phyloP scores from a whole-genome alignment of 2,329 filamentous ascomycete species.

The Penicillium italicum region DNA sequence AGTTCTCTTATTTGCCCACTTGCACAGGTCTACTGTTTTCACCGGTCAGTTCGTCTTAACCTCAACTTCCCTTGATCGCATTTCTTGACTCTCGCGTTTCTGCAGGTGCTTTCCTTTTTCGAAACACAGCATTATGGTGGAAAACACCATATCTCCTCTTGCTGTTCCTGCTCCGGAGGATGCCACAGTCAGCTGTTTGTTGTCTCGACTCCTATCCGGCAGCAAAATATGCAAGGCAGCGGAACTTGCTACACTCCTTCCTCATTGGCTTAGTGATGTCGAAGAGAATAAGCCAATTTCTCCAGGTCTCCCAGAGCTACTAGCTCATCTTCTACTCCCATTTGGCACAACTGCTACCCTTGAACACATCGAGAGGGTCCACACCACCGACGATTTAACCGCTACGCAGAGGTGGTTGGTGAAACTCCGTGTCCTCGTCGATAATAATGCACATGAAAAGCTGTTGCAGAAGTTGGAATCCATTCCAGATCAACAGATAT shows the following conservation, averaged over 20 bases:
- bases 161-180: not conserved
- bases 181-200: not conserved
- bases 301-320: not conserved
- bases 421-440: not conserved
- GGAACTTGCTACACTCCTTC: not conserved
- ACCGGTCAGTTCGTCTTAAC: not conserved
- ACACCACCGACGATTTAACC: not conserved
- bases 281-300: not conserved
- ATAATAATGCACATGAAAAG: not conserved
- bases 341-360: not conserved
- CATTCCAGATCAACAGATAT: not conserved
- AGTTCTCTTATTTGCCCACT: not conserved
- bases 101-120: not conserved
- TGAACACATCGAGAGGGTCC: not conserved
- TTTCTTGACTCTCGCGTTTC: not conserved
- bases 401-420: not conserved
- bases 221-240: not conserved
- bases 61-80: not conserved
- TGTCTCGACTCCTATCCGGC: not conserved
- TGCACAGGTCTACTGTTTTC: not conserved
- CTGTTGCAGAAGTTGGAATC: not conserved
- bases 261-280: not conserved
- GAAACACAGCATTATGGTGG: not conserved
- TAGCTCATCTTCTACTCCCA: not conserved
- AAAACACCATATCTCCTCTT: not conserved